Base-by-base conservation (phyloP, 768 basidiomycete genomes). In the Lactifluus rugatus region DNA sequence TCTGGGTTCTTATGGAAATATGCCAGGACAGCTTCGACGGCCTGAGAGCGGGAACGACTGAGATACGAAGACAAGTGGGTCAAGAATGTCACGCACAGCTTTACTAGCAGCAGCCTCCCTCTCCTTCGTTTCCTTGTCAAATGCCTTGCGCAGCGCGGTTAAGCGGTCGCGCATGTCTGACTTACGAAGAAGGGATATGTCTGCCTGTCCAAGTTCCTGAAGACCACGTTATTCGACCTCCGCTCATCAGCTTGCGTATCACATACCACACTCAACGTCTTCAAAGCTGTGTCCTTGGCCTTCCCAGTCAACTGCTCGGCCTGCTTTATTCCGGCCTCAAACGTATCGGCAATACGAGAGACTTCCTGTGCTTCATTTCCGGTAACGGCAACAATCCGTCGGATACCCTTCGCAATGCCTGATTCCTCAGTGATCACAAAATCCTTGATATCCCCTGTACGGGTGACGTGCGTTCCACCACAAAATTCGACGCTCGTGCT, bases 381-480 rank as follows among this genome's bases (percentile, higher is more conserved):
- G 0, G 96, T 98, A 51, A 99, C 85, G 37, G 93, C 96, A 49
- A 89, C 85, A 57, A 99, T 85, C 37, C 96, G 83, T 50, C 96
- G 86, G 62, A 97, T 95, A 41, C 96, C 96, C 75, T 98, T 98
- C 7, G 96, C 96, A 66, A 98, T 98, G 34, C 94, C 94, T 4
- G 89, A 89, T 71, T 98, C 96, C 67, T 98, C 96, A 5, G 81
- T 86, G 61, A 99, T 88, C 28, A 94, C 85, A 69, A 99, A 88
- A 68, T 92, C 87, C 72, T 95, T 94, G 79, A 99, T 98, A 66
- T 94, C 92, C 17, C 94, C 92, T 0, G 96, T 99, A 73, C 85
- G 89, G n/a, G 83, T 81, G 54, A 99, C 96, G 69, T 99, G 96
- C 83, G 96, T 99, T 71, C 96, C 96, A 72, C 96, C 96, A 70